phyloP scores from a whole-genome alignment of 1,139 yeast genomes.

The Arxiozyma telluris region DNA sequence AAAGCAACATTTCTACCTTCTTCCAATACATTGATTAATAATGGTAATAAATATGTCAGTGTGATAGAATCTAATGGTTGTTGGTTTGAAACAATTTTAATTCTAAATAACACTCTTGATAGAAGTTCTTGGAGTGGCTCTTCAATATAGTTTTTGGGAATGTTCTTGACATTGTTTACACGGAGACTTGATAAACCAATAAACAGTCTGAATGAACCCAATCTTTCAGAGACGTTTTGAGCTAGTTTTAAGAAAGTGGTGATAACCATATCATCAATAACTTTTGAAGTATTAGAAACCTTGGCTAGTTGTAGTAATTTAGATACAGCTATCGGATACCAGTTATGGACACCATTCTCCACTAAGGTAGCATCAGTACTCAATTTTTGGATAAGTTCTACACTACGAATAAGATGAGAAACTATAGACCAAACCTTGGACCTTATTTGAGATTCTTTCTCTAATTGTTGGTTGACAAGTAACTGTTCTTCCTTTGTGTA shows the following conservation, averaged over 20 bases:
- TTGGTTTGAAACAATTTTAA: constrained; percentile 69
- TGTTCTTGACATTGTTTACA: constrained; percentile 35
- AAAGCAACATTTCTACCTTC: constrained; percentile 49
- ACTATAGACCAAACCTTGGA: constrained; percentile 35
- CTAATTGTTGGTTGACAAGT: constrained; percentile 51
- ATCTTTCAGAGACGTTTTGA: constrained; percentile 36
- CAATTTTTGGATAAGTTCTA: constrained; percentile 47
- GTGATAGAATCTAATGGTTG: constrained; percentile 60
- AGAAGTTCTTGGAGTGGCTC: constrained; percentile 49
- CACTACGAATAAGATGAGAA: constrained; percentile 38
- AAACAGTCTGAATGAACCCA: constrained; percentile 43
- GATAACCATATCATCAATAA: constrained; percentile 36
- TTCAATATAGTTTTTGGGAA: constrained; percentile 38
- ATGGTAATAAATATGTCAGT: constrained; percentile 65
- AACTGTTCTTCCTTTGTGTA: constrained; percentile 69
- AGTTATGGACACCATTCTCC: constrained; percentile 57
- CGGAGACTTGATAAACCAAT: constrained; percentile 65
- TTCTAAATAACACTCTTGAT: constrained; percentile 61
- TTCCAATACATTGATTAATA: constrained; percentile 54
- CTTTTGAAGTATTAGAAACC: constrained; percentile 31
- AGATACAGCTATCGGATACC: constrained; percentile 64
- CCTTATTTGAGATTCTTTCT: constrained; percentile 52
- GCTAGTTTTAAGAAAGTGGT: constrained; percentile 41
- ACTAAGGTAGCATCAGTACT: constrained; percentile 42
- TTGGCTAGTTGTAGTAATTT: constrained; percentile 38